Evolutionary conservation across 192 early-diverging fungal species (phyloP), one percentile per base, ranked within the genome.

Genomic region (Coemansia asiatica): DNA sequence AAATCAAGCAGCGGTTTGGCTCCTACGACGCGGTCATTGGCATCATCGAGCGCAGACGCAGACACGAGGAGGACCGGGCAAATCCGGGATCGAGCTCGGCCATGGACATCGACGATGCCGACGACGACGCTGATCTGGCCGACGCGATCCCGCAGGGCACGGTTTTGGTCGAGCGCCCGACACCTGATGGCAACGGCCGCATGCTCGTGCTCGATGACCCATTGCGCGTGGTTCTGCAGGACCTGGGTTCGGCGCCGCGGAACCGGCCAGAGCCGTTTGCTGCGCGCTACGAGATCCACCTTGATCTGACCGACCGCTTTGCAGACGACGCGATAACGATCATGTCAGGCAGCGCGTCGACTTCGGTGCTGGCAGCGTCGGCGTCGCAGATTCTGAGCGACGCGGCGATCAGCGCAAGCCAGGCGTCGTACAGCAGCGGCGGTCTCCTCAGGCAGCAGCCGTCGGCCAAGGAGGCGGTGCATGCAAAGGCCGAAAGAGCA

Each of bases 171-270:
- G 80, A 82, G 80, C 74, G 75, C 38, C 46, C 68, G 57, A 64
- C 60, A 6, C 22, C 71, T 0, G 68, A 68, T 12, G 57, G 65
- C 36, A 33, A 50, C 31, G 67, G 79, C 4, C 74, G 75, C 4
- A 56, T 82, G 65, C 72, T 82, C 79, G 68, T 76, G 75, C 63
- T 82, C 2, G 82, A 88, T 7, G 90, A 90, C 53, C 86, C 85
- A 22, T 60, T 94, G 36, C 75, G 85, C 2, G 83, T 88, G 15
- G 87, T 92, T 19, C 65, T 92, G 26, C 74, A 83, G 21, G 90
- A 92, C 33, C 80, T 94, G 19, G 90, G 90, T 4, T 68, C 85
- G 3, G 81, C 87, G 2, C 85, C 86, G 18, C 72, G 73, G 18
- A 59, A 62, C 25, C 82, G 82, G 8, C 63, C 74, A 9, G 82